Evolutionary conservation across 1,284 basidiomycete species (phyloP).

Genomic region (Prillingera fragicola): DNA sequence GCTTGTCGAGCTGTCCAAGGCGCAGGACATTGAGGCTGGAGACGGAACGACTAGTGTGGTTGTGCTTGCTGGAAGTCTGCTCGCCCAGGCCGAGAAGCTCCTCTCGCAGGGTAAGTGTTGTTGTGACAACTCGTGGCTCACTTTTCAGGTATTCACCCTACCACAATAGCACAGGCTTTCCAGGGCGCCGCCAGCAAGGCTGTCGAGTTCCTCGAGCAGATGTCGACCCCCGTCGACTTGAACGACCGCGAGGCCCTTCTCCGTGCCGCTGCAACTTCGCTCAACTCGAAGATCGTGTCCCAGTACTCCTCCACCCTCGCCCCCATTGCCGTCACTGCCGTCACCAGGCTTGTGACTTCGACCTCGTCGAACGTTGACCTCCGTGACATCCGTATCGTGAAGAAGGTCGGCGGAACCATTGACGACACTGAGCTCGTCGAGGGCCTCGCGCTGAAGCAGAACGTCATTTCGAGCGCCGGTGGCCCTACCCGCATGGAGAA

Average conservation of each 20-base stretch:
- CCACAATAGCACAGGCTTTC: slow-evolving; percentile 95
- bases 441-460: slow-evolving; percentile 94
- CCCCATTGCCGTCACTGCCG: slow-evolving; percentile 95
- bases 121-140: too few relatives aligned
- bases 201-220: slow-evolving; percentile 89
- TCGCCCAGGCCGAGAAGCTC: slow-evolving; percentile 96
- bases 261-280: slow-evolving; percentile 86
- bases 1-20: slow-evolving; percentile 95
- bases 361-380: slow-evolving; percentile 92
- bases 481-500: slow-evolving; percentile 96
- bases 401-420: slow-evolving; percentile 98
- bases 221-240: slow-evolving; percentile 88
- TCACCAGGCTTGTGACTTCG: slow-evolving; percentile 77
- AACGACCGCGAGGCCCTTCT: slow-evolving; percentile 80
- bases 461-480: slow-evolving; percentile 80
- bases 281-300: slow-evolving; percentile 99
- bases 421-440: slow-evolving; percentile 98
- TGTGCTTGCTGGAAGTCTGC: slow-evolving; percentile 85
- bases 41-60: slow-evolving; percentile 99
- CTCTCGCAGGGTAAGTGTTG: slow-evolving; percentile 67
- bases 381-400: slow-evolving; percentile 91
- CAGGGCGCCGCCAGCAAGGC: slow-evolving; percentile 85
- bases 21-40: slow-evolving; percentile 97
- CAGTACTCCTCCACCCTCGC: slow-evolving; percentile 97
- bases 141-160: slow-evolving; percentile 82